Percentiles rank a stretch among this genome's conserved stretches.
Conservation (phyloP, 2,329 filamentous ascomycete genomes). For the Colletotrichum sp. region DNA sequence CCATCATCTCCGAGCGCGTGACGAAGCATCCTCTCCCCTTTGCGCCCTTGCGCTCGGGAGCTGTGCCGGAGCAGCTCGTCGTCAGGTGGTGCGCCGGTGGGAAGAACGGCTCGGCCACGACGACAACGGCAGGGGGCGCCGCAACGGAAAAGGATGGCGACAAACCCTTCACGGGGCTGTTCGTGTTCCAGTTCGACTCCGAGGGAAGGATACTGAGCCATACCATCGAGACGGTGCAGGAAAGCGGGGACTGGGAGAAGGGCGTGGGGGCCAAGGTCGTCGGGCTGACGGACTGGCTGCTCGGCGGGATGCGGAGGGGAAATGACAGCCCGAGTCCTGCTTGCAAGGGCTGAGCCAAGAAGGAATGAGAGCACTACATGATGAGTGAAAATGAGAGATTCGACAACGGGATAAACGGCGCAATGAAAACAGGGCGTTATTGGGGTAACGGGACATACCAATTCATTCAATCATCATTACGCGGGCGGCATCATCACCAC, state of each 20-base stretch:
- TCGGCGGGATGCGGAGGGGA: conserved; percentile 70
- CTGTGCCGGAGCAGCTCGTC: conserved; percentile 78
- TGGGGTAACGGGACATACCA: background rate
- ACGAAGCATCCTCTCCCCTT: conserved; percentile 61
- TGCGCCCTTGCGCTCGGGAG: conserved; percentile 55
- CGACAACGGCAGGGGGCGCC: conserved; percentile 47
- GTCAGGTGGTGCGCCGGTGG: conserved; percentile 83
- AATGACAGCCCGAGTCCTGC: conserved; percentile 26
- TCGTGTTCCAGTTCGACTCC: conserved; percentile 93
- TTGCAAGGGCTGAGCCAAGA: conserved; percentile 10
- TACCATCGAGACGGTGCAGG: conserved; percentile 92
- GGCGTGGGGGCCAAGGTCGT: conserved; percentile 84
- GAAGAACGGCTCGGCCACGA: conserved; percentile 32
- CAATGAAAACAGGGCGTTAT: conserved; percentile 9
- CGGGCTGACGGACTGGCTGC: conserved; percentile 90
- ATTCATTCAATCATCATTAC: conserved; percentile 3
- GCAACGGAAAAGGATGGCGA: conserved; percentile 52
- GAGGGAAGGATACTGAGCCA: conserved; percentile 85
- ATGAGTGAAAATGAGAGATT: background rate
- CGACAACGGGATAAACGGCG: background rate
- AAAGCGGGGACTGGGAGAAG: conserved; percentile 81
- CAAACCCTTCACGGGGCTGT: conserved; percentile 87
- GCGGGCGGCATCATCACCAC: conserved; percentile 8
- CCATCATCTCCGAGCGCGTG: conserved; percentile 91
- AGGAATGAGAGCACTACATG: background rate